These are phyloP conservation scores for Vitis vinifera DNA, from an alignment of 164 flowering plant species.

Conservation along the genomic window ASM3070453v1 NC_081823.1:7996001-7996500, in stretches of 20 bases:
- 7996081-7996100: constrained; percentile 70
- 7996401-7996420: constrained; percentile 45
- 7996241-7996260: constrained; percentile 57
- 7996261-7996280: constrained; percentile 75
- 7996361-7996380: constrained; percentile 64
- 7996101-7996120: constrained; percentile 64
- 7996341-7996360: constrained; percentile 57
- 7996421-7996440: constrained; percentile 51
- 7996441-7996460: constrained; percentile 57
- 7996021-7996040: constrained; percentile 81
- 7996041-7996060: constrained; percentile 84
- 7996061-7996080: constrained; percentile 66
- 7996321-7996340: constrained; percentile 76
- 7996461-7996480: constrained; percentile 68
- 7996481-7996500: constrained; percentile 49
- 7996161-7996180: constrained; percentile 57
- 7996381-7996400: constrained; percentile 51
- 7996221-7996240: constrained; percentile 55
- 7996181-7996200: constrained; percentile 46
- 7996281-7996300: constrained; percentile 56
- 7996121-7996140: constrained; percentile 51
- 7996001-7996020: constrained; percentile 48
- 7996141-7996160: constrained; percentile 55
- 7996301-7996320: constrained; percentile 74
- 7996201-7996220: constrained; percentile 72